Evolutionary conservation across 73 alveolate species (phyloP).

Genomic region (Durusdinium trenchii): DNA sequence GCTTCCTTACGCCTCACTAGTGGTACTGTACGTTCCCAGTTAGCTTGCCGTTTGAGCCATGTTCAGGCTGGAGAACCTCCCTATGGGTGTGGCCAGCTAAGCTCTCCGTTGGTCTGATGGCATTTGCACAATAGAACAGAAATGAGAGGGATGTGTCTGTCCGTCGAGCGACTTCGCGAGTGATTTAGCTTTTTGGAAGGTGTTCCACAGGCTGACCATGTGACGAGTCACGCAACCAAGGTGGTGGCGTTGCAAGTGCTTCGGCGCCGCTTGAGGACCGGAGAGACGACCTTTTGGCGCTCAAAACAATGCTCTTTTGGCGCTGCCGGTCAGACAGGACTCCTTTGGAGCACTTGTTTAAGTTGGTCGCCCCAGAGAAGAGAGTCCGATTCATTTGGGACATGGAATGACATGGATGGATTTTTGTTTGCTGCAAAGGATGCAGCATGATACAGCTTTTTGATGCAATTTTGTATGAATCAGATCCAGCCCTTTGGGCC

Average conservation of each 20-base stretch:
- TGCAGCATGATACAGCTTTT: not conserved
- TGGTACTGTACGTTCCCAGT: not conserved
- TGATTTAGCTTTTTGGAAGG: no score
- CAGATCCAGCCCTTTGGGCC: not conserved
- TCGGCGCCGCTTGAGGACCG: conserved; percentile 46
- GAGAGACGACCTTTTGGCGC: not conserved
- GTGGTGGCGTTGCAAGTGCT: conserved; percentile 71
- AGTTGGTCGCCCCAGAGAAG: not conserved
- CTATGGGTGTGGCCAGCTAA: not conserved
- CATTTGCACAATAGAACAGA: not conserved
- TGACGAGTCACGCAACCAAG: not conserved
- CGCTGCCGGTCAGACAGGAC: no score
- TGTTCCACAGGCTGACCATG: not conserved
- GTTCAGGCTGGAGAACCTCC: conserved; percentile 24
- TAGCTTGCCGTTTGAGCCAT: not conserved
- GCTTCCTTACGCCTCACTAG: no score
- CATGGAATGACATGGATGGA: no score
- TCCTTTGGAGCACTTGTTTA: conserved; percentile 18
- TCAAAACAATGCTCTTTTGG: not conserved
- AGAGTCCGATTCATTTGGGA: no score
- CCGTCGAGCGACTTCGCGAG: no score
- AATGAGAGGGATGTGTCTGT: not conserved
- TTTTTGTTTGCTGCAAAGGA: not conserved
- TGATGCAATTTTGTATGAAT: not conserved
- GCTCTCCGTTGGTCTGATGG: not conserved